A percentile compares a stretch with the other conserved stretches of the same genome.
phyloP scores from a whole-genome alignment of 345 rosid species.

The Linum lewisii region DNA sequence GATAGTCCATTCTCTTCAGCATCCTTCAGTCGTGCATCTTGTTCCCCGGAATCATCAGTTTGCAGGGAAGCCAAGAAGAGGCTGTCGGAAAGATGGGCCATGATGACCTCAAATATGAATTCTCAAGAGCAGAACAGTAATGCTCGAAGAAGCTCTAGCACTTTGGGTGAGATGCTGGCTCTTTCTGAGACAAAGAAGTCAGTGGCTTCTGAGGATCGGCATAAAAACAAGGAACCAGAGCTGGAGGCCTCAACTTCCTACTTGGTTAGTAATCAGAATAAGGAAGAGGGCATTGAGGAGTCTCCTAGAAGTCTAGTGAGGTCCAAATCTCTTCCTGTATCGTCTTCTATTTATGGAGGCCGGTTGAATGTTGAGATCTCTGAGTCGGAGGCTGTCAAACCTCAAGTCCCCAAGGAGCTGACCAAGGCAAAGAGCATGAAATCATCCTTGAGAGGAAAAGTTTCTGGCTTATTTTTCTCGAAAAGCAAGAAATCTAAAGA shows the following conservation, averaged over 20 bases:
- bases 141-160: constrained; percentile 53
- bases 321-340: constrained; percentile 72
- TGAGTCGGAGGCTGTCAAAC: constrained; percentile 29
- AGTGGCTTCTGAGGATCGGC: constrained; percentile 30
- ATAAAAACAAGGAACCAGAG: constrained; percentile 29
- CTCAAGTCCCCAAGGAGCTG: constrained; percentile 37
- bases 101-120: constrained; percentile 61
- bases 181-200: constrained; percentile 50
- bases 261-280: constrained; percentile 28
- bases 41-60: constrained; percentile 87
- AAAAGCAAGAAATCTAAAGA: constrained; percentile 59
- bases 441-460: constrained; percentile 61
- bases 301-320: constrained; percentile 52
- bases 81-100: constrained; percentile 94
- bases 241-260: constrained; percentile 43
- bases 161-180: constrained; percentile 94
- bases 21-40: constrained; percentile 58
- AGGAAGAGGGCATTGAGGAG: constrained; percentile 31
- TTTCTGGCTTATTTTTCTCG: constrained; percentile 74
- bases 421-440: constrained; percentile 42
- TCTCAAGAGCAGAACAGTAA: constrained; percentile 36
- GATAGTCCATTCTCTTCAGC: constrained; percentile 61
- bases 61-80: constrained; percentile 68
- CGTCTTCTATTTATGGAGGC: constrained; percentile 33
- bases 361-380: constrained; percentile 39